A percentile compares a stretch with the other conserved stretches of the same genome.
These are phyloP conservation scores for Xylaria nigripes DNA, from an alignment of 495 filamentous ascomycete genomes.

Conservation along the genomic window DNA sequence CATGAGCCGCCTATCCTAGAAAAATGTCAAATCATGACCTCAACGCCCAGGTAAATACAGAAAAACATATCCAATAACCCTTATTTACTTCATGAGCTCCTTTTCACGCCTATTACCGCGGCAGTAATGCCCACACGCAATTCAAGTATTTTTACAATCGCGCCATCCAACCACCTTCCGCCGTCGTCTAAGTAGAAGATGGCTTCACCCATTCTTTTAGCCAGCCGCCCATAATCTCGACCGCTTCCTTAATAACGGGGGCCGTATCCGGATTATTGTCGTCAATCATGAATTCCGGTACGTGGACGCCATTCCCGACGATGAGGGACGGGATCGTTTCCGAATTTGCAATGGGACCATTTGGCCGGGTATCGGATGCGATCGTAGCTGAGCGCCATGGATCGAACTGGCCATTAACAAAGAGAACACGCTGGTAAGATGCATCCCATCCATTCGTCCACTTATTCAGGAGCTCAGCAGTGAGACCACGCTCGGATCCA, in stretches of 20 bases:
- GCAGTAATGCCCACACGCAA: no score
- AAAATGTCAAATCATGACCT: not conserved
- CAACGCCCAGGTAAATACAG: not conserved
- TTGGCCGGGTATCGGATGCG: not conserved
- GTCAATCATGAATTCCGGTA: not conserved
- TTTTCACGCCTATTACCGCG: no score
- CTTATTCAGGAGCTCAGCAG: slow-evolving; percentile 2
- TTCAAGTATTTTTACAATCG: no score
- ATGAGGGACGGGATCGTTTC: not conserved
- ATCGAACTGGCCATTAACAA: slow-evolving; percentile 8
- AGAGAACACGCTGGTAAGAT: slow-evolving; percentile 3
- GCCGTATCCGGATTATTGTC: not conserved
- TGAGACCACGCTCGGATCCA: slow-evolving; percentile 2
- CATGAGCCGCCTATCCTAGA: no score
- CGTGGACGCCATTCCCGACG: not conserved
- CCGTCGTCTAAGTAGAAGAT: not conserved
- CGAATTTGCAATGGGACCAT: not conserved
- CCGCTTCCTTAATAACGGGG: not conserved
- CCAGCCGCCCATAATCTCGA: slow-evolving; percentile 5
- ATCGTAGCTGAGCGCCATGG: slow-evolving; percentile 3
- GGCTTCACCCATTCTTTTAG: slow-evolving; percentile 1
- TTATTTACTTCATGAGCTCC: no score
- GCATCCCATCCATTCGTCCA: slow-evolving; percentile 6
- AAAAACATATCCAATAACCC: not conserved
- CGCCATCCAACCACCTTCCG: not conserved